Base-by-base conservation (phyloP, 768 basidiomycete species). In the Scleroderma citrinum region DNA sequence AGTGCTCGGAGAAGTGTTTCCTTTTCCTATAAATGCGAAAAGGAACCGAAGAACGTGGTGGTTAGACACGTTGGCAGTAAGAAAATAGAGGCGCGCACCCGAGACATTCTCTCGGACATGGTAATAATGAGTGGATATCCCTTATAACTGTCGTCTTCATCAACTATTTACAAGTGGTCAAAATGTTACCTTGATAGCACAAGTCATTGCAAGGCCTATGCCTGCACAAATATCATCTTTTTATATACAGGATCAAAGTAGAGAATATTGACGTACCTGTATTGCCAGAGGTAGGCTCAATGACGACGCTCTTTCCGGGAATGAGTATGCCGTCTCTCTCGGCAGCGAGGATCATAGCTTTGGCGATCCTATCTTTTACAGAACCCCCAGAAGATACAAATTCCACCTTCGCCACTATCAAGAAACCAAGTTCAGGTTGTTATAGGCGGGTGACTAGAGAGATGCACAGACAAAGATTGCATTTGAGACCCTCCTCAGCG, bases 291-390 rank as follows among this genome's bases (percentile, higher is more conserved):
- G 90, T 96, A 0, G 96, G 92, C 65, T 98, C 96, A 52, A 99
- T 94, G 49, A 98, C 82, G 46, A 94, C 82, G 56, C 88, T 92
- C 68, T 90, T 75, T 0, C 93, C 93, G 1, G 89, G 88, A 31
- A 90, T 76, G 36, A 99, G 80, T 44, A 73, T 82, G 29, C 93
- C 94, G 31, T 91, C 84, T 47, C 75, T 75, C 73, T 99, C 96
- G 6, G 95, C 96, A 17, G 85, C 80, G 55, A 92, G 85, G 2
- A 98, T 81, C 96, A 99, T 99, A 10, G 92, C 83, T 66, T 92
- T 94, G 21, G 93, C 94, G 46, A 98, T 95, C 50, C 94, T 76
- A 64, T 98, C 95, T 71, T 99, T 99, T 51, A 97, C 87, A 2
- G 88, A 92, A 3, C 95, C 95, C 10, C 95, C 96, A 2, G 83